Conservation (phyloP, 2,329 filamentous ascomycete species). For the Diaporthe sp. region DNA sequence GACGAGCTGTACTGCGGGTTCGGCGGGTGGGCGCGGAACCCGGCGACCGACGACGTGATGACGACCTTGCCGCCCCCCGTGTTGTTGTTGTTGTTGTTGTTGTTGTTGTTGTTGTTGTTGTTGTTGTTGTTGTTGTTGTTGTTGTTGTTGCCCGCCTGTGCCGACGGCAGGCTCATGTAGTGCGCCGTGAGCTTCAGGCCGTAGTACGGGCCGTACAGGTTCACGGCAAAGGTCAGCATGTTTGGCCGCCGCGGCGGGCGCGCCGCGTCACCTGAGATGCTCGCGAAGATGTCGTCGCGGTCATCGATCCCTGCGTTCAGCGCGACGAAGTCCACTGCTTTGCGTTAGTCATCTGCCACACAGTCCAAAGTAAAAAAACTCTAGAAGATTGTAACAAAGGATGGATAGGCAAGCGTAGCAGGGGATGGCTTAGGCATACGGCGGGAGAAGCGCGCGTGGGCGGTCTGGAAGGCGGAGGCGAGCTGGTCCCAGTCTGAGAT, state of each 20-base stretch:
- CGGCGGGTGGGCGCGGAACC: neutral
- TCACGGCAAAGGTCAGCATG: conserved; percentile 34
- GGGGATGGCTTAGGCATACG: neutral
- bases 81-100: no score
- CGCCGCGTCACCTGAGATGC: conserved; percentile 7
- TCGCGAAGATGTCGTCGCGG: conserved; percentile 31
- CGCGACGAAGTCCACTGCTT: conserved; percentile 19
- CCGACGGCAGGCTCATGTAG: conserved; percentile 23
- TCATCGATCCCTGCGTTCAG: conserved; percentile 34
- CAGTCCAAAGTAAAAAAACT: no score
- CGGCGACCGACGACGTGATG: conserved; percentile 23
- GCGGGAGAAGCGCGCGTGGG: conserved; percentile 22
- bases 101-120: neutral
- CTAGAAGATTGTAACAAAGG: neutral
- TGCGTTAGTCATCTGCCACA: neutral
- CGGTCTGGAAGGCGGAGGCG: conserved; percentile 24
- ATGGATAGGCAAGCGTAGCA: neutral
- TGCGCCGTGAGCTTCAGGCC: conserved; percentile 34
- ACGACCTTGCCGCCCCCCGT: conserved; percentile 17
- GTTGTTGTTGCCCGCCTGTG: neutral
- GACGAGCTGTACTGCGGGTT: conserved; percentile 27
- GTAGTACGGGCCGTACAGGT: conserved; percentile 27
- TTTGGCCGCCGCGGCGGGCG: conserved; percentile 21
- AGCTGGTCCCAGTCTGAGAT: conserved; percentile 31
- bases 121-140: no score